phyloP scores from a whole-genome alignment of 306 rosid genomes.

The Gillenia trifoliata region DNA sequence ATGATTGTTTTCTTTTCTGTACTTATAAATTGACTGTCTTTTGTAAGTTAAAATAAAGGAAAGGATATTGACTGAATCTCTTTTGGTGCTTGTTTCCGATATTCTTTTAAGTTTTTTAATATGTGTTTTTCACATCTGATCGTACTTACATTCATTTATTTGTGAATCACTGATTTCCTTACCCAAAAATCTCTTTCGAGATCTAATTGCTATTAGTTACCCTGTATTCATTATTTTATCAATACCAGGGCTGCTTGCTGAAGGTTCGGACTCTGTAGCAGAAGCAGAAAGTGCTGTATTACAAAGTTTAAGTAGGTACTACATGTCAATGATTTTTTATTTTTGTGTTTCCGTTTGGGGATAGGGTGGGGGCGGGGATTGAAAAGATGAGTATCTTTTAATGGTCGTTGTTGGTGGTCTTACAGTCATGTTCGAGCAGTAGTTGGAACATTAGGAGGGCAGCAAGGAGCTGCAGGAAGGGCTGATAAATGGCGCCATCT shows the following conservation, averaged over 20 bases:
- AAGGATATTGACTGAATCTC: not conserved
- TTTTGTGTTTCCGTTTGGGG: not conserved
- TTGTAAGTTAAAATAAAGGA: not conserved
- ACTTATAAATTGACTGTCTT: not conserved
- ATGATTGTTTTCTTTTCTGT: not conserved
- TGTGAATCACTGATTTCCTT: not conserved
- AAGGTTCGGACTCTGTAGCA: slow-evolving; percentile 69
- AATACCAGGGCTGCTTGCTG: slow-evolving; percentile 72
- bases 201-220: slow-evolving; percentile 1
- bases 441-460: slow-evolving; percentile 75
- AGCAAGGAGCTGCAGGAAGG: slow-evolving; percentile 59
- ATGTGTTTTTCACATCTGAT: not conserved
- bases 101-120: not conserved
- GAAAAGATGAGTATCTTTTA: slow-evolving; percentile 6
- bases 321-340: slow-evolving; percentile 12
- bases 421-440: slow-evolving; percentile 75
- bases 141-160: not conserved
- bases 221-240: slow-evolving; percentile 15
- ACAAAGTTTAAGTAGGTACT: slow-evolving; percentile 87
- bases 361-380: not conserved
- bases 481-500: slow-evolving; percentile 78
- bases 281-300: slow-evolving; percentile 71
- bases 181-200: not conserved
- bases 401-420: slow-evolving; percentile 17
- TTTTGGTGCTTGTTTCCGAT: not conserved